These are phyloP conservation scores for Petunia secreta DNA, from an alignment of 257 asterid genomes.

Conservation along the genomic window DNA sequence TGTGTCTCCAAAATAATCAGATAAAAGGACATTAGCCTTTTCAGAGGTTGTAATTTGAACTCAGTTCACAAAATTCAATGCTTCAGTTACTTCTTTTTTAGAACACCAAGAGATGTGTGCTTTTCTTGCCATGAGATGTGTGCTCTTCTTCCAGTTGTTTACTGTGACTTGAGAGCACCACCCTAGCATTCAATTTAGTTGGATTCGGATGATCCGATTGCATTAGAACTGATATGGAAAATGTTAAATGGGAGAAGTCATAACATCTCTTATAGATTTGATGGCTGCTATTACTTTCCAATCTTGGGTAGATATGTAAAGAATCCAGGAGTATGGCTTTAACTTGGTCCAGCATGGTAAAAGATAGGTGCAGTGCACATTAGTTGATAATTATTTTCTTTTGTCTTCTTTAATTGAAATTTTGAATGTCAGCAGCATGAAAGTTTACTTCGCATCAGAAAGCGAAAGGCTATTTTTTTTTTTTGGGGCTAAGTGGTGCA, in stretches of 20 bases:
- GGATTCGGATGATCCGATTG: not conserved
- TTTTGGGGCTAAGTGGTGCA: not conserved
- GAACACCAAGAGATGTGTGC: not conserved
- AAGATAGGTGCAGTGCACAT: not conserved
- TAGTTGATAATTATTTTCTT: not conserved
- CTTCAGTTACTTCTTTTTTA: slow-evolving; percentile 8
- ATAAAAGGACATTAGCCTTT: not conserved
- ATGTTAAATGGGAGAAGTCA: not conserved
- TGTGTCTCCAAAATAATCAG: slow-evolving; percentile 8
- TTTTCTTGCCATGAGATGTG: not conserved
- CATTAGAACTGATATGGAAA: not conserved
- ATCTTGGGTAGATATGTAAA: not conserved
- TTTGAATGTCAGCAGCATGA: not conserved
- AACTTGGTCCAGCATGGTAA: slow-evolving; percentile 14
- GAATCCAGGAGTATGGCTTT: not conserved
- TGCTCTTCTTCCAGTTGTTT: slow-evolving; percentile 1
- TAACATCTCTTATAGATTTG: not conserved
- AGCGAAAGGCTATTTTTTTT: not conserved
- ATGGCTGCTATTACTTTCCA: not conserved
- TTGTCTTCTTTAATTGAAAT: not conserved
- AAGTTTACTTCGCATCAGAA: not conserved
- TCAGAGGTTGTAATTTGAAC: not conserved
- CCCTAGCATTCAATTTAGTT: slow-evolving; percentile 10
- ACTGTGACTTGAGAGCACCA: slow-evolving; percentile 14
- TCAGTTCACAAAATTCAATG: not conserved